Base-by-base conservation (phyloP, 257 asterid species). In the Penstemon newberryi region DNA sequence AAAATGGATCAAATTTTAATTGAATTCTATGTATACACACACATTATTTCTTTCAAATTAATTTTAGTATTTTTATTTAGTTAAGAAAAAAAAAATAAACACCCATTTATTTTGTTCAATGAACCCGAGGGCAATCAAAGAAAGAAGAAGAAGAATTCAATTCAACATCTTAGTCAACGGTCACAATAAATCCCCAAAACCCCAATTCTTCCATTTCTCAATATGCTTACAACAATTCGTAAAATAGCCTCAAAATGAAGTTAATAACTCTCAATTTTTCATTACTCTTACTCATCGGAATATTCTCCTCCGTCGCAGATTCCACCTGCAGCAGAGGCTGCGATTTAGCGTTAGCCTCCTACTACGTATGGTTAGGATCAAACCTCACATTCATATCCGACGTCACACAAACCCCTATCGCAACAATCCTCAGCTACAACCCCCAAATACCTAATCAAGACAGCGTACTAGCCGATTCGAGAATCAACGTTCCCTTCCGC, bases 281-380 rank as follows among this genome's bases (percentile, higher is more conserved):
- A 6, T 7, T 77, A 8, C 53, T 78, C 58, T 36, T 77, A 42
- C 52, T 61, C 10, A 36, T 60, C 78, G 83, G 74, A 45, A 45
- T 73, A 33, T 60, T 72, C 76, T 43, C 73, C 54, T 12, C 76
- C 69, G 82, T 75, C 71, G 89, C 83, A 70, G 66, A 72, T 8
- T 82, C 79, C 75, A 70, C 74, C 40, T 92, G 98, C 77, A 65
- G 71, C 52, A 80, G 80, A 50, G 84, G 85, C 71, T 92, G 98
- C 73, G 85, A 75, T 73, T 49, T 83, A 45, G 95, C 98, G 42
- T 55, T 90, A 42, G 98, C 77, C 33, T 90, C 92, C 41, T 92
- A 82, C 87, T 70, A 66, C 73, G 64, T 90, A 5, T 70, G 80
- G 83, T 70, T 0, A 3, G 76, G 52, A 0, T 56, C 79, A 0